These are phyloP conservation scores for Penicillium cataractarum DNA, from an alignment of 495 filamentous ascomycete genomes.

Conservation along the genomic window DNA sequence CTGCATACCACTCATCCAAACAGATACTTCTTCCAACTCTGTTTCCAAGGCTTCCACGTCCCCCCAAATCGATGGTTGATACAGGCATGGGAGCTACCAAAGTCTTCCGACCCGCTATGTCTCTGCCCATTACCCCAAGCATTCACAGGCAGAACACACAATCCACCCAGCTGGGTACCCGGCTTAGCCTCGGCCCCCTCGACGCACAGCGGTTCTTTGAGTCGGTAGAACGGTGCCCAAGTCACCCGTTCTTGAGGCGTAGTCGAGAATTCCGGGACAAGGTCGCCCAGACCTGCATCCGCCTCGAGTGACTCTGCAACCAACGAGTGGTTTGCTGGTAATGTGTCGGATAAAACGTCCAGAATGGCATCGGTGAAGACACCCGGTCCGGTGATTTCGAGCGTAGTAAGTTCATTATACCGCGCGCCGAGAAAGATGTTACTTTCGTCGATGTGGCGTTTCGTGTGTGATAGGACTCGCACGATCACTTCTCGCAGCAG, in stretches of 20 bases:
- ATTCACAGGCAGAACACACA: constrained; percentile 47
- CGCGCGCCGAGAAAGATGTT: constrained; percentile 18
- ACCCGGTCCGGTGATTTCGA: constrained; percentile 44
- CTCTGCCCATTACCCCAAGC: constrained; percentile 51
- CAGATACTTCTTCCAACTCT: constrained; percentile 40
- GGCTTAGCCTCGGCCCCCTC: constrained; percentile 27
- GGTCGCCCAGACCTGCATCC: constrained; percentile 34
- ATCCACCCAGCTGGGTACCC: constrained; percentile 35
- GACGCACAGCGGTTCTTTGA: constrained; percentile 39
- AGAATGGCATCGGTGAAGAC: constrained; percentile 48
- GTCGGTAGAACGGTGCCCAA: constrained; percentile 46
- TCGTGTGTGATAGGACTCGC: constrained; percentile 42
- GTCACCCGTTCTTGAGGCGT: constrained; percentile 35
- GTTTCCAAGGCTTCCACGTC: constrained; percentile 49
- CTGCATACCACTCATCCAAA: constrained; percentile 19
- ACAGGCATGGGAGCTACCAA: constrained; percentile 39
- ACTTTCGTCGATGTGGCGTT: constrained; percentile 27
- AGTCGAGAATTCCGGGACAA: constrained; percentile 15
- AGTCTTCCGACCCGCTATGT: constrained; percentile 42
- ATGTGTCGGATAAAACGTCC: constrained; percentile 38
- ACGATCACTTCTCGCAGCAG: constrained; percentile 40
- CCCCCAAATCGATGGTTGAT: constrained; percentile 46
- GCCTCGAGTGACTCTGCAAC: constrained; percentile 31
- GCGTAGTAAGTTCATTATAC: constrained; percentile 36
- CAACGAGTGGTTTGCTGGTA: constrained; percentile 36